A percentile compares a stretch with the other conserved stretches of the same genome.
Conservation (phyloP, 2,329 filamentous ascomycete species). For the Aspergillus sclerotialis region DNA sequence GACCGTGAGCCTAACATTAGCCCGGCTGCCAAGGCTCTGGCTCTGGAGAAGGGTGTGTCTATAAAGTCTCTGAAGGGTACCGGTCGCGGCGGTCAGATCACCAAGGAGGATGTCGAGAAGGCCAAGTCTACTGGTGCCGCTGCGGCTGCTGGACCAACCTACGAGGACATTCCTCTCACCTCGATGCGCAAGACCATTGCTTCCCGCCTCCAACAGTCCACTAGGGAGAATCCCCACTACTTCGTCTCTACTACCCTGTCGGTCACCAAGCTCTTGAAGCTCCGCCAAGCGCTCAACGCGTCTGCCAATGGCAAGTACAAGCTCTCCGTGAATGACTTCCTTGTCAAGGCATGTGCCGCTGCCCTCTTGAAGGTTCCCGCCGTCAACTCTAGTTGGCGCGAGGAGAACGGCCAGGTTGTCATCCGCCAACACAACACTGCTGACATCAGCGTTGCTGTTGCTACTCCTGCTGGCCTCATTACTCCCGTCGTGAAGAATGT, state of each 20-base stretch:
- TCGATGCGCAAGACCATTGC: constrained; percentile 99
- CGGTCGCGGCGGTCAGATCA: constrained; percentile 79
- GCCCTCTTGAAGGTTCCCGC: constrained; percentile 90
- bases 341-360: constrained; percentile 89
- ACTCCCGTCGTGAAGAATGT: constrained; percentile 93
- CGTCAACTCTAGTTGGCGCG: constrained; percentile 90
- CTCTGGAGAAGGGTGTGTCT: constrained; percentile 74
- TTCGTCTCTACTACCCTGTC: constrained; percentile 89
- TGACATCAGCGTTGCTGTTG: constrained; percentile 91
- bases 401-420: constrained; percentile 65
- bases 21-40: constrained; percentile 70
- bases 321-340: constrained; percentile 99
- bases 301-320: constrained; percentile 91
- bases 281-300: constrained; percentile 86
- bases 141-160: constrained; percentile 56
- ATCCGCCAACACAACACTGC: constrained; percentile 92
- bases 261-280: constrained; percentile 91
- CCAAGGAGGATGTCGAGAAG: constrained; percentile 90
- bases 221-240: constrained; percentile 95
- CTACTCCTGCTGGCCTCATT: constrained; percentile 89
- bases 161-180: constrained; percentile 75
- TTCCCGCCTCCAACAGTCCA: constrained; percentile 78
- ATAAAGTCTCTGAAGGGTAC: constrained; percentile 77
- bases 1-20: constrained; percentile 72
- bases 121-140: constrained; percentile 52